Conservation (phyloP, 164 flowering plant genomes). For the Berberis vulgaris region DNA sequence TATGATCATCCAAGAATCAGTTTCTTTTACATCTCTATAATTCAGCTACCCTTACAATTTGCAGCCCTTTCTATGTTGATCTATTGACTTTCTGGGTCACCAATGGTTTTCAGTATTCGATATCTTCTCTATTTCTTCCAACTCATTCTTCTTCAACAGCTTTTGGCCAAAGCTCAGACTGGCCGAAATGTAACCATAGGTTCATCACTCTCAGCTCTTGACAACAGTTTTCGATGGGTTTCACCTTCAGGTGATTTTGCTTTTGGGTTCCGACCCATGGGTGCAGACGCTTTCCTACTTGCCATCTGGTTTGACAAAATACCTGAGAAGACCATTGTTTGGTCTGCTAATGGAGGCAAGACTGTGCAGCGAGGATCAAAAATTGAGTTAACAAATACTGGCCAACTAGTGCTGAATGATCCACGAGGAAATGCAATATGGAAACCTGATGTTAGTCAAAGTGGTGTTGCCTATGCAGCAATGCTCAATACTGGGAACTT, state of each 20-base stretch:
- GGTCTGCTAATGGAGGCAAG: slow-evolving; percentile 15
- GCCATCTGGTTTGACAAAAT: slow-evolving; percentile 27
- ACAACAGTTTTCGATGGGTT: slow-evolving; percentile 9
- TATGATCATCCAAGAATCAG: no score
- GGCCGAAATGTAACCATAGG: slow-evolving; percentile 9
- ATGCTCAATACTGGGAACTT: slow-evolving; percentile 46
- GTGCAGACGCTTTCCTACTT: slow-evolving; percentile 13
- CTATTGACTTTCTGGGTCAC: no score
- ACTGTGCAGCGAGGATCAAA: slow-evolving; percentile 13
- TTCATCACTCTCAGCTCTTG: slow-evolving; percentile 11
- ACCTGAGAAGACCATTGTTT: slow-evolving; percentile 24
- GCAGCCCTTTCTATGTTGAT: no score
- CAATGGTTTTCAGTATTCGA: background rate
- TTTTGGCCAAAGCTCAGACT: background rate
- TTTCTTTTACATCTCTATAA: no score
- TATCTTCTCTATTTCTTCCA: background rate
- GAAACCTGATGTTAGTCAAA: background rate
- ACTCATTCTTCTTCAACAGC: slow-evolving; percentile 1
- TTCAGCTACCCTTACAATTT: no score
- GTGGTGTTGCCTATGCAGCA: background rate
- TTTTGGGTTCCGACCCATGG: slow-evolving; percentile 20
- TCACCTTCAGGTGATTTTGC: slow-evolving; percentile 30
- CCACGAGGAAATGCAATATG: slow-evolving; percentile 1
- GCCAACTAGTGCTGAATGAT: slow-evolving; percentile 5
- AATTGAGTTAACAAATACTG: slow-evolving; percentile 9